Base-by-base conservation (phyloP, 495 filamentous ascomycete genomes). In the Pyrenopolyporus hunteri region DNA sequence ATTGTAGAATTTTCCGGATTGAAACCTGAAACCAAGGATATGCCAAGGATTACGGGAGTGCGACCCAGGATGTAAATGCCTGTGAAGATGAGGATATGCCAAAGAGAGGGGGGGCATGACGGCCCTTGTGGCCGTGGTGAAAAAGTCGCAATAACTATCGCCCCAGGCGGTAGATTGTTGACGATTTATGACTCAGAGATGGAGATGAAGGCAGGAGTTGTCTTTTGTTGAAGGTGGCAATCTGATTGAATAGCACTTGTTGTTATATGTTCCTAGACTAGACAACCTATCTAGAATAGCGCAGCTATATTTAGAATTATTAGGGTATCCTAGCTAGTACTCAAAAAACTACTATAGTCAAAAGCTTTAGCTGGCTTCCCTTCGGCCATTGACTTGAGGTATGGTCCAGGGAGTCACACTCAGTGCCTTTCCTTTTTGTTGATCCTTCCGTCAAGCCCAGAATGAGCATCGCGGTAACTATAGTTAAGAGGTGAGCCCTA, bases 1-100 rank as follows among this genome's bases (percentile, higher is more conserved):
- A 57, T 57, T 58, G 58, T 61, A 66, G 63, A 66, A 17, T 45
- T 59, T 58, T 11, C 57, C 57, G 51, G 53, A 49, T 49, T 49
- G 35, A 58, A 43, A 43, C 33, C 63, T 35, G 42, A 46, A 45
- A 54, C 35, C 11, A 49, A 58, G 52, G 58, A 62, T 43, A 54
- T 57, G 63, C 63, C 63, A 53, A 63, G 57, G 32, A 43, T 45
- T 42, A 40, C 20, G 39, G 40, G 40, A 54, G 47, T 44, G 16
- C 14, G 33, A 43, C 43, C 58, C 52, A 66, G 57, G 63, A 66
- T 45, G 20, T 58, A 39, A 37, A 40, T 28, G 29, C 57, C 63
- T 62, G 63, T 39, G 63, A 63, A 29, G 57, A 65, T 9, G 45
- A 16, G 45, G 31, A 53, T 48, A 46, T 35, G 50, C 56, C 43